Evolutionary conservation across 2,329 filamentous ascomycete genomes (phyloP), one percentile per base, ranked within the genome.

Genomic region (Pyrenochaeta sp.): DNA sequence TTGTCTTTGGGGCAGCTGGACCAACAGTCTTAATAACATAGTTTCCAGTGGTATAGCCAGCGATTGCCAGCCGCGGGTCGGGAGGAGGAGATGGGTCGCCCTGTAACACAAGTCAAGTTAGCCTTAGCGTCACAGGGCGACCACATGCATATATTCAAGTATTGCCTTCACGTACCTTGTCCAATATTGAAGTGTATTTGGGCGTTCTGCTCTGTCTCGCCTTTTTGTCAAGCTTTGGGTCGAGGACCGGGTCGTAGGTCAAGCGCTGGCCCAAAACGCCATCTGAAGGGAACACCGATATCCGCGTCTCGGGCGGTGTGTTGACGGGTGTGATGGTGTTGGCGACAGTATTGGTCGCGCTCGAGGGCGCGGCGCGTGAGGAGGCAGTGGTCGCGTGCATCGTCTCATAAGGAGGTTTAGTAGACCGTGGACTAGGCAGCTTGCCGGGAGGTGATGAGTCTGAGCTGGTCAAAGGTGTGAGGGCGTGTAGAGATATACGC

Each of bases 61-160:
- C 76, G 69, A 88, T 85, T 36, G 80, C 86, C 56, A 96, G 82
- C 68, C 95, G 90, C 61, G 95, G 95, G 77, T 99, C 95, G 63
- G 86, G 80, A 72, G 90, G 86, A 77, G 87, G 86, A 81, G 85
- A 85, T 80, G 92, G 88, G 87, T 93, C 89, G 84, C 90, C 86
- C 87, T 90, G 84, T 74, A 73, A 76, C 72, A 73, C 71, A 75
- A 74, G 71, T 75, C 52, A 71, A 68, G 69, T 75, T 68, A 76
- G 74, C 71, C 71, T 75, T 72, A 65, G 71, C 68, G 69, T 74
- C 70, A 68, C 72, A 74, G 72, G 69, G 64, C 72, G 72, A 75
- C 69, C 72, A 67, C 71, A 74, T 72, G 63, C 67, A 54, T 61
- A 56, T 56, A 51, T 57, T 60, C 57, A 61, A 56, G 51, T 71